A percentile compares a stretch with the other conserved stretches of the same genome.
Conservation (phyloP, 179 eudicot species). For the Gypsophila paniculata region DNA sequence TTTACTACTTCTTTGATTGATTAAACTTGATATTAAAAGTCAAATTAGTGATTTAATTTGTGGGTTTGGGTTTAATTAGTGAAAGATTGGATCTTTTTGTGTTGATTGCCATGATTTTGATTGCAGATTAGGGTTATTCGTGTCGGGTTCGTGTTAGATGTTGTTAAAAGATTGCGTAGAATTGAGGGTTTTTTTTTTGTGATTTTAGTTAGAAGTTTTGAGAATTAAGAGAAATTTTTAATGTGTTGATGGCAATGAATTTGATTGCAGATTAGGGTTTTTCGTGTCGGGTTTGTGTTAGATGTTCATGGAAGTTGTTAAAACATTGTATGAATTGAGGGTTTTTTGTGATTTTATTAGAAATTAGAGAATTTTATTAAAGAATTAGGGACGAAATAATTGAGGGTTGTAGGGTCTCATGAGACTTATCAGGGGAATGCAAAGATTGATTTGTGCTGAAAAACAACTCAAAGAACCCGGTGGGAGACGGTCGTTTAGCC, state of each 20-base stretch:
- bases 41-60: constrained; percentile 5
- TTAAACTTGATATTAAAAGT: constrained; percentile 19
- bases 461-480: constrained; percentile 37
- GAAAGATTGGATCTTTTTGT: too few species aligned
- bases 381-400: not conserved
- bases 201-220: too few species aligned
- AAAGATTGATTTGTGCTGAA: constrained; percentile 55
- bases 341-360: constrained; percentile 14
- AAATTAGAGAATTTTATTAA: constrained; percentile 9
- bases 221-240: not conserved
- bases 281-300: constrained; percentile 14
- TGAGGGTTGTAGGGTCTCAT: constrained; percentile 65
- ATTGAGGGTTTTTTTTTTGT: too few species aligned
- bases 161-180: too few species aligned
- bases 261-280: constrained; percentile 46
- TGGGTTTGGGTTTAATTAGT: too few species aligned
- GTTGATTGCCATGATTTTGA: too few species aligned
- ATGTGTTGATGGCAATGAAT: constrained; percentile 7
- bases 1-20: not conserved
- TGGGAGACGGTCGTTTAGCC: constrained; percentile 55
- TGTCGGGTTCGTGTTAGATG: too few species aligned
- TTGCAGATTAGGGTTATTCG: too few species aligned
- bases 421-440: constrained; percentile 99
- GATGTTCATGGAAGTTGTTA: constrained; percentile 2
- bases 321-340: constrained; percentile 22